Base-by-base conservation (phyloP, 2,329 filamentous ascomycete genomes). In the Fusarium fracticaudum region DNA sequence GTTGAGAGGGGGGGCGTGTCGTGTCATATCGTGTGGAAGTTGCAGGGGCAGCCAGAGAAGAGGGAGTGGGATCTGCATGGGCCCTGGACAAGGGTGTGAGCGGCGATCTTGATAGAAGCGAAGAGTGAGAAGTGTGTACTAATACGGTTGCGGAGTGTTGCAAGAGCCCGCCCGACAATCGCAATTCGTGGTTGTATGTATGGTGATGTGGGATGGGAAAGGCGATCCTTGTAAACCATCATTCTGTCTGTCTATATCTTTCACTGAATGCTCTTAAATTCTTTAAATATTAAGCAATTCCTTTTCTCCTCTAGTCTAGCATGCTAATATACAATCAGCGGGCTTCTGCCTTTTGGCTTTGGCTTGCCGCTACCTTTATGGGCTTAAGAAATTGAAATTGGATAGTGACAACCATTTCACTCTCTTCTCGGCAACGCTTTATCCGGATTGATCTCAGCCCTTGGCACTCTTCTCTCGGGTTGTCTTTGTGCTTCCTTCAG, bases 331-430 rank as follows among this genome's bases (percentile, higher is more conserved):
- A 14, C n/a, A 35, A 65, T 41, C 45, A 60, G 50, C 55, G 72
- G 43, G 51, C 51, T 33, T 54, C 24, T 29, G 17, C 20, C 20
- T 29, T 41, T 68, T 67, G 53, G 40, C 63, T 74, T 59, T 60
- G 71, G 62, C 67, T 74, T 74, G 71, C 62, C 59, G 51, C 67
- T 45, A 26, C 33, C 51, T 40, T 50, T 71, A 70, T 48, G 60
- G 57, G 45, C 63, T 74, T 71, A 43, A 41, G 63, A 61, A 67
- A 74, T 69, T 62, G 72, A 74, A 75, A 74, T 74, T 74, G 72
- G 47, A 72, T 41, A 48, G 64, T 31, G 37, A 29, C 43, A 50
- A 44, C 64, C 55, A 74, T 54, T 60, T 73, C 45, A 38, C 59
- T 43, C 41, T 61, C 48, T 57, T 40, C 72, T 69, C 72, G 64